phyloP scores from a whole-genome alignment of 1,284 basidiomycete species.

The Boletus sp. region DNA sequence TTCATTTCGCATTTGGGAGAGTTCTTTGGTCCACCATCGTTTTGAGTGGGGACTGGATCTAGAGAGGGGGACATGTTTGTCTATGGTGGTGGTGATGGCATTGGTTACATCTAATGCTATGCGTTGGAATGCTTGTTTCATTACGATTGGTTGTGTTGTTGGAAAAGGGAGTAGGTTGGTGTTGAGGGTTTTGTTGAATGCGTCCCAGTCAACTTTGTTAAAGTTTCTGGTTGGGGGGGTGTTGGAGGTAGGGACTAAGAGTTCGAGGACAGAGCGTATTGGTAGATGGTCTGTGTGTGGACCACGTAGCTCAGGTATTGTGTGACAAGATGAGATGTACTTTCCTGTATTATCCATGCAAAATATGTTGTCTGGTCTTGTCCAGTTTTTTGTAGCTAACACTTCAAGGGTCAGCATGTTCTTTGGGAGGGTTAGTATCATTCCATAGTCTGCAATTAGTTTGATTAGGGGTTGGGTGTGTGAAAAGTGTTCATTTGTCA shows the following conservation, averaged over 20 bases:
- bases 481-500: slow-evolving; percentile 11
- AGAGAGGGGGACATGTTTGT: not conserved
- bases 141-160: not conserved
- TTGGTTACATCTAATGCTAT: not conserved
- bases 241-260: too few species aligned
- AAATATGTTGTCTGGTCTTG: slow-evolving; percentile 12
- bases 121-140: not conserved
- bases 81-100: not conserved
- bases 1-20: not conserved
- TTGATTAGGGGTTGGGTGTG: not conserved
- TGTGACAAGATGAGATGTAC: not conserved
- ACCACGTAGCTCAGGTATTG: rapidly evolving
- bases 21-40: not conserved
- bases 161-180: not conserved
- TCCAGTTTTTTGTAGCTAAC: slow-evolving; percentile 9
- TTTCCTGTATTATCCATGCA: slow-evolving; percentile 1
- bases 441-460: not conserved
- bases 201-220: not conserved
- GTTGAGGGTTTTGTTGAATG: not conserved
- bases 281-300: slow-evolving; percentile 10
- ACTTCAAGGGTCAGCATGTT: slow-evolving; percentile 4
- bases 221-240: not conserved
- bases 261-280: too few species aligned
- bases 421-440: slow-evolving; percentile 7
- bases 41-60: not conserved